Conservation (phyloP, 2,329 filamentous ascomycete species). For the Exophiala sideris region DNA sequence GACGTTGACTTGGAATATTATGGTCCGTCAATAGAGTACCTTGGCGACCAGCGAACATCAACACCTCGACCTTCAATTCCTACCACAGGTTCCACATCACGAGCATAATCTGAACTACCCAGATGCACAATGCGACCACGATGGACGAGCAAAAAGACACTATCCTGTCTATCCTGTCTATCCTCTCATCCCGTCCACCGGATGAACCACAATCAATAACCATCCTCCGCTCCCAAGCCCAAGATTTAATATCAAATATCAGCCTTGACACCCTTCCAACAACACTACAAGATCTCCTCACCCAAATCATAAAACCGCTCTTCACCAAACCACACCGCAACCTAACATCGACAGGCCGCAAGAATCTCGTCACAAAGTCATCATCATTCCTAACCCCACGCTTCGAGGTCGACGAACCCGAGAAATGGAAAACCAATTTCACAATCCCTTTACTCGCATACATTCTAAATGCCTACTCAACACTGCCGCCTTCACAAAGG, state of each 20-base stretch:
- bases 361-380: constrained; percentile 41
- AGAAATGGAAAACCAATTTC: constrained; percentile 26
- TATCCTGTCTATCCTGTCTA: too few species aligned
- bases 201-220: not conserved
- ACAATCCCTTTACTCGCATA: constrained; percentile 14
- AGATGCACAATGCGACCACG: too few species aligned
- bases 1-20: too few species aligned
- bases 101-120: too few species aligned
- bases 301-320: constrained; percentile 36
- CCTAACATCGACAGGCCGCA: constrained; percentile 43
- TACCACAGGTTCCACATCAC: too few species aligned
- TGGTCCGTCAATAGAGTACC: too few species aligned
- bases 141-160: too few species aligned
- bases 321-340: constrained; percentile 42
- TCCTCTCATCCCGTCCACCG: too few species aligned
- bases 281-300: constrained; percentile 26
- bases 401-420: constrained; percentile 8
- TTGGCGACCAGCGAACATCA: too few species aligned
- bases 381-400: constrained; percentile 24
- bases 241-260: not conserved
- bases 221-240: not conserved
- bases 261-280: constrained; percentile 13
- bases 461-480: constrained; percentile 12
- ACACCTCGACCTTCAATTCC: too few species aligned
- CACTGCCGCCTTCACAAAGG: constrained; percentile 1